Conservation (phyloP, 2,329 filamentous ascomycete genomes). For the Penicillium concentricum region DNA sequence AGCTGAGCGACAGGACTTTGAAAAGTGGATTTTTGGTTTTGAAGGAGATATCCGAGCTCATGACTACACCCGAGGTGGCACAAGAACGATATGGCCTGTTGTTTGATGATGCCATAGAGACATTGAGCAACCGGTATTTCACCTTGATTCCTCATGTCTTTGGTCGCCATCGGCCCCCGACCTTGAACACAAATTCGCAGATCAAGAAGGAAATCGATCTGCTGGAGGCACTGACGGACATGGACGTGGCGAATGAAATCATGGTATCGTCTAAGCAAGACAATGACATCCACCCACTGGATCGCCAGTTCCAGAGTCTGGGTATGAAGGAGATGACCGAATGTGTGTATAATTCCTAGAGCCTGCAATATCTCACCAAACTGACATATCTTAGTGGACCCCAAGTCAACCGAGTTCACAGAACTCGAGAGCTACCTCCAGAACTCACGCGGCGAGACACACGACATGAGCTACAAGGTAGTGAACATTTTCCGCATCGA, state of each 20-base stretch:
- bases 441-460: constrained; percentile 66
- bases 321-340: constrained; percentile 74
- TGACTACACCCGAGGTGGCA: constrained; percentile 56
- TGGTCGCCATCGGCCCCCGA: constrained; percentile 68
- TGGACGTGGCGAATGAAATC: constrained; percentile 77
- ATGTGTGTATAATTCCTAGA: constrained; percentile 28
- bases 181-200: constrained; percentile 57
- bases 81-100: constrained; percentile 43
- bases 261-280: constrained; percentile 65
- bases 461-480: constrained; percentile 54
- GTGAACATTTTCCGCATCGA: constrained; percentile 81
- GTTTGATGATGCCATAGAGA: constrained; percentile 51
- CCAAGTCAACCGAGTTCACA: constrained; percentile 60
- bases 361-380: neutral
- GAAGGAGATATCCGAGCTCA: constrained; percentile 68
- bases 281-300: constrained; percentile 62
- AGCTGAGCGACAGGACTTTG: constrained; percentile 77
- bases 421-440: constrained; percentile 66
- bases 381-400: constrained; percentile 49
- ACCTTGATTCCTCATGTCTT: constrained; percentile 79
- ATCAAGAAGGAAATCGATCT: constrained; percentile 77
- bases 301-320: constrained; percentile 70
- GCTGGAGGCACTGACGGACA: constrained; percentile 76
- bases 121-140: constrained; percentile 76
- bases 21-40: constrained; percentile 71